phyloP scores from a whole-genome alignment of 2,329 filamentous ascomycete species.

The Aspergillus fumigatiaffinis region DNA sequence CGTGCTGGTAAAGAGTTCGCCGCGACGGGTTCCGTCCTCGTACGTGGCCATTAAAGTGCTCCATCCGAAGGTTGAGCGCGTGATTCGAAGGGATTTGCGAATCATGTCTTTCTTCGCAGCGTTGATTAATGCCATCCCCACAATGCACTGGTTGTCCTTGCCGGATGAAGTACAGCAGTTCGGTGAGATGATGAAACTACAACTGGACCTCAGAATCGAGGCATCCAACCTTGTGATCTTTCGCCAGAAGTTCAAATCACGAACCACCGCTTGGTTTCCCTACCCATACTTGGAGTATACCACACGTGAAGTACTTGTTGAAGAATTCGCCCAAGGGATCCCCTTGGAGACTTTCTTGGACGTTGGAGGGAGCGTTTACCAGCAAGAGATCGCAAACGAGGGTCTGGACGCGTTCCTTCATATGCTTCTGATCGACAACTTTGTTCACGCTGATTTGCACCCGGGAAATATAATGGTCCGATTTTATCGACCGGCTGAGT shows the following conservation, averaged over 20 bases:
- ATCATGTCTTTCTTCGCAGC: conserved; percentile 94
- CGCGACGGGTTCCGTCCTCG: conserved; percentile 77
- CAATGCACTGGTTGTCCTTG: conserved; percentile 94
- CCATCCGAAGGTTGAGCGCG: conserved; percentile 84
- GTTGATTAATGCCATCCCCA: conserved; percentile 79
- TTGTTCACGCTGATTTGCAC: conserved; percentile 92
- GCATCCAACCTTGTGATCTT: conserved; percentile 83
- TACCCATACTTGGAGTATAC: conserved; percentile 91
- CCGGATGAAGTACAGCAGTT: conserved; percentile 93
- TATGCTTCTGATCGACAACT: conserved; percentile 97
- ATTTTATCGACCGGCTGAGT: conserved; percentile 79
- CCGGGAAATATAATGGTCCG: conserved; percentile 99
- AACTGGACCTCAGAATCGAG: conserved; percentile 92
- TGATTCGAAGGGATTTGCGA: conserved; percentile 80
- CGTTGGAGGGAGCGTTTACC: conserved; percentile 86
- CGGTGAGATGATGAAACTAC: conserved; percentile 98
- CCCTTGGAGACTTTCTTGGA: conserved; percentile 86
- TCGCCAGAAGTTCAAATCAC: conserved; percentile 81
- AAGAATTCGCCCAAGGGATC: conserved; percentile 94
- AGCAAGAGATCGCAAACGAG: conserved; percentile 90
- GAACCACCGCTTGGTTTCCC: conserved; percentile 94
- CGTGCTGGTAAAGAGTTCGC: conserved; percentile 78
- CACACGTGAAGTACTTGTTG: conserved; percentile 84
- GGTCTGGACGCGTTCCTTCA: conserved; percentile 92
- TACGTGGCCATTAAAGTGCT: conserved; percentile 96